phyloP scores from a whole-genome alignment of 2,329 filamentous ascomycete species.

The Achaetomium macrosporum region DNA sequence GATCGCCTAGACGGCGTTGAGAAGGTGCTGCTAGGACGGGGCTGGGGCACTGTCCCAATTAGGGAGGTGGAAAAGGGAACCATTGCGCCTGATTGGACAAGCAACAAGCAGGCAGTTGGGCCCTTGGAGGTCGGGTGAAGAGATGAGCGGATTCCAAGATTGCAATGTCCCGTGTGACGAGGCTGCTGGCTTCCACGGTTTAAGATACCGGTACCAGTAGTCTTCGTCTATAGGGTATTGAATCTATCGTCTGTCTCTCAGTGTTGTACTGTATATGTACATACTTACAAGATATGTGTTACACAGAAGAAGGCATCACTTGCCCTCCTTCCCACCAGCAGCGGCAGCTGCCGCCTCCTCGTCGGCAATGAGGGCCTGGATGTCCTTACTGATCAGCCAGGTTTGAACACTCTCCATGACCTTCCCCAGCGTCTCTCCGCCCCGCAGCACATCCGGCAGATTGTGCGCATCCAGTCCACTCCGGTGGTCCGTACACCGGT shows the following conservation, averaged over 20 bases:
- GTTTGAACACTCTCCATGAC: slow-evolving; percentile 72
- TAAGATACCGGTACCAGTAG: background rate
- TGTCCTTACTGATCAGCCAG: slow-evolving; percentile 71
- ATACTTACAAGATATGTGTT: background rate
- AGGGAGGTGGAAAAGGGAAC: slow-evolving; percentile 12
- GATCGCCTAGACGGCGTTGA: slow-evolving; percentile 2
- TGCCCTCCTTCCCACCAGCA: slow-evolving; percentile 13
- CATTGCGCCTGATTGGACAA: slow-evolving; percentile 6
- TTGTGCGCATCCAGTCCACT: slow-evolving; percentile 75
- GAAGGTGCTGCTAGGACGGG: slow-evolving; percentile 5
- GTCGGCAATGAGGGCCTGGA: slow-evolving; percentile 62
- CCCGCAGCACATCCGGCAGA: slow-evolving; percentile 71
- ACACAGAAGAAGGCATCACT: slow-evolving; percentile 3
- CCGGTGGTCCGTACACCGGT: slow-evolving; percentile 83
- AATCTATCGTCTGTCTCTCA: slow-evolving; percentile 3
- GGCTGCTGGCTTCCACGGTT: background rate
- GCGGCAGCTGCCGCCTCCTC: slow-evolving; percentile 44
- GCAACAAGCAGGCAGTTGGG: background rate
- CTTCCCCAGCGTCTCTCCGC: slow-evolving; percentile 62
- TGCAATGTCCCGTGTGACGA: background rate
- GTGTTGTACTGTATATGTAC: background rate
- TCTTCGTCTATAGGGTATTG: background rate
- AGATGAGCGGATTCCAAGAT: too few species aligned
- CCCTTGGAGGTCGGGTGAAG: background rate
- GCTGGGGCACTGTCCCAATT: slow-evolving; percentile 7